Conservation (phyloP, 2,329 filamentous ascomycete species). For the Verticillium dahliae region DNA sequence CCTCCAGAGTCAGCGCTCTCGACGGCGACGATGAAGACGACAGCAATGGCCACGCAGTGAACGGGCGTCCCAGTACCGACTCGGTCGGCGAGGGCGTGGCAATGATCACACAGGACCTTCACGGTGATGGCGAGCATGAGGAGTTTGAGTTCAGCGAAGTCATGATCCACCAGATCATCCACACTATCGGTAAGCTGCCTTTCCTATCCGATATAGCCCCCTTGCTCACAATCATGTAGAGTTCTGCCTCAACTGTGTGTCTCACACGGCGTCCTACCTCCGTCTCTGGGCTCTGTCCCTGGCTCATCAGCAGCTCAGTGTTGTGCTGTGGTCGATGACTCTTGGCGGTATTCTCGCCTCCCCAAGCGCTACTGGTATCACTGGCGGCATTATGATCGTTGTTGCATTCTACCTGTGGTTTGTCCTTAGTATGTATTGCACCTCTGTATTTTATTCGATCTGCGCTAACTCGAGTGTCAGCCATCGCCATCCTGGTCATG, state of each 20-base stretch:
- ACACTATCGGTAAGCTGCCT: slow-evolving; percentile 76
- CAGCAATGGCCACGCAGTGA: slow-evolving; percentile 58
- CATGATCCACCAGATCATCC: slow-evolving; percentile 99
- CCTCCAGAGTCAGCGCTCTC: slow-evolving; percentile 77
- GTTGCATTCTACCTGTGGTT: slow-evolving; percentile 87
- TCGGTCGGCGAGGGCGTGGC: slow-evolving; percentile 76
- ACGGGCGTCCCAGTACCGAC: slow-evolving; percentile 41
- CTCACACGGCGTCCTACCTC: slow-evolving; percentile 96
- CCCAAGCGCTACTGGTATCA: slow-evolving; percentile 48
- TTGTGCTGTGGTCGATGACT: slow-evolving; percentile 96
- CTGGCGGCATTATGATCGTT: slow-evolving; percentile 76
- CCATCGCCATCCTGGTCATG: slow-evolving; percentile 65
- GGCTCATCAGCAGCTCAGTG: slow-evolving; percentile 94
- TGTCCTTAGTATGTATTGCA: slow-evolving; percentile 51
- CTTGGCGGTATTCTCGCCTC: slow-evolving; percentile 63
- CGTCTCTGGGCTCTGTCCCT: slow-evolving; percentile 97
- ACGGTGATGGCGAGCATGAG: slow-evolving; percentile 72
- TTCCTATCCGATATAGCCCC: neutral
- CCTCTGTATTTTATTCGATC: no score
- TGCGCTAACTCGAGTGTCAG: slow-evolving; percentile 15
- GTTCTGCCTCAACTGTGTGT: slow-evolving; percentile 98
- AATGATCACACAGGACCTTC: slow-evolving; percentile 82
- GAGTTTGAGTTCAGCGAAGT: slow-evolving; percentile 96
- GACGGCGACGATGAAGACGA: slow-evolving; percentile 73
- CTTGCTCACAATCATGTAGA: slow-evolving; percentile 46